These are phyloP conservation scores for Plasmodiophora brassicae DNA, from an alignment of 208 protist species.

Conservation along the genomic window DNA sequence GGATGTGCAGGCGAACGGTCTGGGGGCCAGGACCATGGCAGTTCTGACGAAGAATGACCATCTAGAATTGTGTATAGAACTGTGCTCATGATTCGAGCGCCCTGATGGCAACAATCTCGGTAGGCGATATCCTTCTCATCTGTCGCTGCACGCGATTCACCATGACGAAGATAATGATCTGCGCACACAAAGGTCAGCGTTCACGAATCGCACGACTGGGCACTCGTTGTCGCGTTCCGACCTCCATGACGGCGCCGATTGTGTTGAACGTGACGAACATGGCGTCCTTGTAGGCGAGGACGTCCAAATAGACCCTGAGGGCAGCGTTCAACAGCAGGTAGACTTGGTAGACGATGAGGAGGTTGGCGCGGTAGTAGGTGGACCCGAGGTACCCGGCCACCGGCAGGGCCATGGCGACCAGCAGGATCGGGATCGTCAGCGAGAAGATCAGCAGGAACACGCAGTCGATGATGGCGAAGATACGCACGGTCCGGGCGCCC, in stretches of 20 bases:
- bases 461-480: constrained; percentile 30
- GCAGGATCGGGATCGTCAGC: neutral
- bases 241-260: neutral
- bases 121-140: too few species aligned
- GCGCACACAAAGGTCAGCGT: too few species aligned
- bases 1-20: too few species aligned
- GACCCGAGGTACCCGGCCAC: neutral
- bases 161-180: too few species aligned
- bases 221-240: too few species aligned
- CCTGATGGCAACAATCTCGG: too few species aligned
- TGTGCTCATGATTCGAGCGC: too few species aligned
- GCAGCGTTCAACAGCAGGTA: neutral
- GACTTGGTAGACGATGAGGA: neutral
- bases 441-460: constrained; percentile 3
- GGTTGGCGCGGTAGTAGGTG: neutral
- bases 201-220: too few species aligned
- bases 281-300: neutral
- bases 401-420: neutral
- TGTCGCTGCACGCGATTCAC: too few species aligned
- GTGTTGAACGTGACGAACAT: neutral
- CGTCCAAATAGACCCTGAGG: neutral
- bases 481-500: neutral
- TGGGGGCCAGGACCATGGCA: too few species aligned
- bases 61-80: too few species aligned
- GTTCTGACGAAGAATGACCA: too few species aligned